Percentiles rank a stretch among this genome's conserved stretches.
These are phyloP conservation scores for Avena eriantha DNA, from an alignment of 176 grass and related monocot species.

Conservation along the genomic window DNA sequence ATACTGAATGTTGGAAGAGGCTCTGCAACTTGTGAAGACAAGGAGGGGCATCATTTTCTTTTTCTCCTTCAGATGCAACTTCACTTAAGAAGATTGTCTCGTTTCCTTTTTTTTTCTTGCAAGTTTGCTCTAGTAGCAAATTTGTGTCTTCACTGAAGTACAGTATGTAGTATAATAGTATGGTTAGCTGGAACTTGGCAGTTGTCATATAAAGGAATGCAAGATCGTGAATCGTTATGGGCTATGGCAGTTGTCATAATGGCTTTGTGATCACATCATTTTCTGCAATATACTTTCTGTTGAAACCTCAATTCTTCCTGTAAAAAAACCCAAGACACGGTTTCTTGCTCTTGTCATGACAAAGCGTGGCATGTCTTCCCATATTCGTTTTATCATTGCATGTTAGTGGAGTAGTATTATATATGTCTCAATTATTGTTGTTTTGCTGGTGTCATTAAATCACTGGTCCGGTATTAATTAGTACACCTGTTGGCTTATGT, in stretches of 20 bases:
- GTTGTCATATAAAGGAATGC: constrained; percentile 7
- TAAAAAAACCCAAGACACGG: not conserved
- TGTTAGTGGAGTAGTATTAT: constrained; percentile 34
- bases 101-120: constrained; percentile 16
- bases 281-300: not conserved
- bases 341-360: not conserved
- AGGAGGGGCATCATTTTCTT: constrained; percentile 11
- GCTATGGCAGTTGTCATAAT: not conserved
- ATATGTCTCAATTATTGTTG: not conserved
- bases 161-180: not conserved
- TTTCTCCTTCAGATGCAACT: constrained; percentile 17
- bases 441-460: not conserved
- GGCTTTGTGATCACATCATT: constrained; percentile 13
- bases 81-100: constrained; percentile 4
- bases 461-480: not conserved
- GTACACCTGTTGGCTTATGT: not conserved
- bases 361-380: constrained; percentile 20
- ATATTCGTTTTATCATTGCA: constrained; percentile 17
- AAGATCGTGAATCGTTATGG: constrained; percentile 35
- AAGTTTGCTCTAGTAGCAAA: constrained; percentile 42
- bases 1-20: constrained; percentile 31
- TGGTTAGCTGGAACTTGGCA: constrained; percentile 7
- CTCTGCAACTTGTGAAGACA: constrained; percentile 45
- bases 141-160: constrained; percentile 10
- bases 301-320: not conserved